Percentiles rank a stretch among this genome's conserved stretches.
phyloP scores from a whole-genome alignment of 805 yeast genomes.

The Yarrowia sp. region DNA sequence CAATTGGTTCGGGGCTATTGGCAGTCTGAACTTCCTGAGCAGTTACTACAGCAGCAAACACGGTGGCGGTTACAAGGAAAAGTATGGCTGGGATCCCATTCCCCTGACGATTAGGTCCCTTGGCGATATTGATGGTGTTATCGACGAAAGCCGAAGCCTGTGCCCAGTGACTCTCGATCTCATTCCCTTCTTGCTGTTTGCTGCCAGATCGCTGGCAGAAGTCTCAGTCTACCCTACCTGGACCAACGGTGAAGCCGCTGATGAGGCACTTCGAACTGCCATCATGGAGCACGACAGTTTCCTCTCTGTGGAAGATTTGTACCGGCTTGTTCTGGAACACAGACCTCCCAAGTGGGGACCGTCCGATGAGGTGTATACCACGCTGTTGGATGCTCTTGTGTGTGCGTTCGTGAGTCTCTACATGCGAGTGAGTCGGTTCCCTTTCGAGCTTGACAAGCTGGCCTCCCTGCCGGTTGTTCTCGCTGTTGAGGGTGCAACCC shows the following conservation, averaged over 20 bases:
- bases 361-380: not conserved
- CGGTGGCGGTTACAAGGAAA: not conserved
- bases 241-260: not conserved
- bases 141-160: conserved; percentile 3
- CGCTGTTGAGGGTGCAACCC: not conserved
- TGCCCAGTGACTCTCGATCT: conserved; percentile 7
- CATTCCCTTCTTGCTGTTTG: conserved; percentile 8
- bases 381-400: conserved; percentile 14
- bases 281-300: conserved; percentile 1
- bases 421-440: conserved; percentile 25
- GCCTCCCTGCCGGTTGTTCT: not conserved
- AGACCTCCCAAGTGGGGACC: not conserved
- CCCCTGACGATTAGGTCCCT: not conserved
- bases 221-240: not conserved
- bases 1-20: conserved; percentile 24
- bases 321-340: conserved; percentile 17
- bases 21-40: conserved; percentile 10
- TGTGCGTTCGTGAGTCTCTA: conserved; percentile 23
- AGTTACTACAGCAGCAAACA: not conserved
- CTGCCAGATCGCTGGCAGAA: not conserved
- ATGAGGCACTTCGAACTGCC: conserved; percentile 1
- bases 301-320: conserved; percentile 10
- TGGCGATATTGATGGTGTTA: not conserved
- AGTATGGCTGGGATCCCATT: conserved; percentile 22
- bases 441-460: conserved; percentile 16